A percentile compares a stretch with the other conserved stretches of the same genome.
Evolutionary conservation across 164 flowering plant genomes (phyloP).

Genomic region (Magnolia changhungtana): DNA sequence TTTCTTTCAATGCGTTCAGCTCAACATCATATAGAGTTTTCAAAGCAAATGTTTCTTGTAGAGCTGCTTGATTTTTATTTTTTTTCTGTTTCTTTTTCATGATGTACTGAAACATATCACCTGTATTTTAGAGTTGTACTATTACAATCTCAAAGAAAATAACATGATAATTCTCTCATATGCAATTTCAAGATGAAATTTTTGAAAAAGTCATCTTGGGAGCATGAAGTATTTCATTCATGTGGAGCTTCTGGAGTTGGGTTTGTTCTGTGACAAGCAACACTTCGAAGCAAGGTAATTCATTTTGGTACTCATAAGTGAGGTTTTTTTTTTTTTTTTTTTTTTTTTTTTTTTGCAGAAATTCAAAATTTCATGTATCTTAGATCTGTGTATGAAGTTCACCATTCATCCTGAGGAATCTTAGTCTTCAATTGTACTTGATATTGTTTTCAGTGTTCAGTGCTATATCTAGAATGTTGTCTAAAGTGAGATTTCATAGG

Average conservation of each 20-base stretch:
- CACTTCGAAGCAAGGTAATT: not conserved
- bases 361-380: no score
- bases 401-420: no score
- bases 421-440: no score
- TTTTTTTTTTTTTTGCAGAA: no score
- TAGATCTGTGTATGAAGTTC: no score
- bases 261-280: not conserved
- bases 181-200: not conserved
- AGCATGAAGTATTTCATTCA: not conserved
- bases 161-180: not conserved
- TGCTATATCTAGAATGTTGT: no score
- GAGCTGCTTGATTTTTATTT: not conserved
- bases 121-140: slow-evolving; percentile 5
- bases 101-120: not conserved
- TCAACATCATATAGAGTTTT: not conserved
- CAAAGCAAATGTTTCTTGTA: not conserved
- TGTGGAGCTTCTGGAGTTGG: slow-evolving; percentile 2
- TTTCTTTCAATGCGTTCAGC: not conserved
- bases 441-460: no score
- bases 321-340: no score
- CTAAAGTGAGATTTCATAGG: no score
- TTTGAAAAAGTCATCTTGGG: not conserved
- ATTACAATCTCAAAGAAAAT: not conserved
- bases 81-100: not conserved
- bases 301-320: not conserved